phyloP scores from a whole-genome alignment of 306 rosid genomes.

The Rosa multiflora region DNA sequence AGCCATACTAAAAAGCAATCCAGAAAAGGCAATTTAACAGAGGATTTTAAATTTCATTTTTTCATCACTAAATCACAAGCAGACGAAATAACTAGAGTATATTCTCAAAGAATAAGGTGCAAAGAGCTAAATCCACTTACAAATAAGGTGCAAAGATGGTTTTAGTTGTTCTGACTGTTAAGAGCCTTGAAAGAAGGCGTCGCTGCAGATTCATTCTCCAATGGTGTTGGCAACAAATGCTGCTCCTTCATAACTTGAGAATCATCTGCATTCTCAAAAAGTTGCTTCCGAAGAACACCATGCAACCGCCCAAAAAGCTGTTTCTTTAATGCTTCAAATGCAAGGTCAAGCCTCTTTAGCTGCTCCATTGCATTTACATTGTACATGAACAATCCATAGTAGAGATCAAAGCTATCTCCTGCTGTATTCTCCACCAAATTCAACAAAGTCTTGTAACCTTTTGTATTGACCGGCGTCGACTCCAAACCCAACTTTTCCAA shows the following conservation, averaged over 20 bases:
- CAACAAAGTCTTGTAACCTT: conserved; percentile 78
- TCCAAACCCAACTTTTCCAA: conserved; percentile 63
- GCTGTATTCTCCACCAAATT: conserved; percentile 78
- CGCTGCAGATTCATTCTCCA: conserved; percentile 30
- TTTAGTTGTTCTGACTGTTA: conserved; percentile 31
- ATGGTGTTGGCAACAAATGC: conserved; percentile 32
- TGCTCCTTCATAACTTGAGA: conserved; percentile 29
- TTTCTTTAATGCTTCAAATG: conserved; percentile 70
- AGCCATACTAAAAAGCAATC: neutral
- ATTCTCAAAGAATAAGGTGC: neutral
- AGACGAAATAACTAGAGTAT: neutral
- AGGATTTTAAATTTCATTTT: neutral
- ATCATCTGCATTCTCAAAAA: conserved; percentile 47
- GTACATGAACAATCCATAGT: conserved; percentile 88
- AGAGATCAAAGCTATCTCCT: conserved; percentile 88
- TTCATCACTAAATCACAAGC: neutral
- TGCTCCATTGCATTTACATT: conserved; percentile 82
- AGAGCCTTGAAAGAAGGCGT: conserved; percentile 32
- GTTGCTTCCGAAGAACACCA: conserved; percentile 48
- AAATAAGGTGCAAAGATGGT: conserved; percentile 5
- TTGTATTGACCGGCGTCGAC: conserved; percentile 75
- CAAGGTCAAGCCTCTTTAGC: conserved; percentile 59
- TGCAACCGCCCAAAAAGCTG: conserved; percentile 74
- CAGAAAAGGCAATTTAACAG: neutral
- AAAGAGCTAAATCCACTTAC: neutral